Evolutionary conservation across 352 stramenopile genomes (phyloP).

Genomic region (Pythium plurisporium): DNA sequence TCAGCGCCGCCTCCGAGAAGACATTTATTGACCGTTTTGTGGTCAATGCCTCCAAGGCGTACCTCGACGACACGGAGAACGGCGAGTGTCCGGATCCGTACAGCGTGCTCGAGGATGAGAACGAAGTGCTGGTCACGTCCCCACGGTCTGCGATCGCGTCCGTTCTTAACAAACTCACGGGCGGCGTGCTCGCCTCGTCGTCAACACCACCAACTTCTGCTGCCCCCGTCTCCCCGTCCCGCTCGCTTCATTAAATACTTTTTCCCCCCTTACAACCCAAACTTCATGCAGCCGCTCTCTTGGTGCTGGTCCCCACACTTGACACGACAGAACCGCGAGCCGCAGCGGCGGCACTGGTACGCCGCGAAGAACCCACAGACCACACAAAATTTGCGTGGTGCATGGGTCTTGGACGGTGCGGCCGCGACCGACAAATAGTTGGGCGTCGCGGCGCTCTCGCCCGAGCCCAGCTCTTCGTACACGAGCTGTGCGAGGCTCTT

Average conservation of each 20-base stretch:
- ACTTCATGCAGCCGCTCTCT: slow-evolving; percentile 89
- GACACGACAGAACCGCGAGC: slow-evolving; percentile 76
- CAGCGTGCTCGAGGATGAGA: slow-evolving; percentile 56
- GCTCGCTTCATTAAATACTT: no score
- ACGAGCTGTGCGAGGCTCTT: slow-evolving; percentile 87
- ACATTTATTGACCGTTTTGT: slow-evolving; percentile 75
- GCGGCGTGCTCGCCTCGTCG: neutral
- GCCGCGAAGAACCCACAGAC: slow-evolving; percentile 79
- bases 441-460: slow-evolving; percentile 15
- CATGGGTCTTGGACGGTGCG: slow-evolving; percentile 40
- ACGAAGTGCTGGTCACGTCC: slow-evolving; percentile 35
- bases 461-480: slow-evolving; percentile 59
- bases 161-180: slow-evolving; percentile 13
- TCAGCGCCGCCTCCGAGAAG: slow-evolving; percentile 46
- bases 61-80: slow-evolving; percentile 63
- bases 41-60: slow-evolving; percentile 36
- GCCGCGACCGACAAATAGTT: slow-evolving; percentile 77
- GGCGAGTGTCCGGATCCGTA: slow-evolving; percentile 70
- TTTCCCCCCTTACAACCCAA: slow-evolving; percentile 71
- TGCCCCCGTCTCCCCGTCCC: no score
- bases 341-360: slow-evolving; percentile 78
- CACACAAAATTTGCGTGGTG: slow-evolving; percentile 76
- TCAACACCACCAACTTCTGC: neutral
- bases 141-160: slow-evolving; percentile 15
- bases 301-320: slow-evolving; percentile 86